Percentiles rank a stretch among this genome's conserved stretches.
phyloP scores from a whole-genome alignment of 345 rosid species.

The Heritiera fomes region DNA sequence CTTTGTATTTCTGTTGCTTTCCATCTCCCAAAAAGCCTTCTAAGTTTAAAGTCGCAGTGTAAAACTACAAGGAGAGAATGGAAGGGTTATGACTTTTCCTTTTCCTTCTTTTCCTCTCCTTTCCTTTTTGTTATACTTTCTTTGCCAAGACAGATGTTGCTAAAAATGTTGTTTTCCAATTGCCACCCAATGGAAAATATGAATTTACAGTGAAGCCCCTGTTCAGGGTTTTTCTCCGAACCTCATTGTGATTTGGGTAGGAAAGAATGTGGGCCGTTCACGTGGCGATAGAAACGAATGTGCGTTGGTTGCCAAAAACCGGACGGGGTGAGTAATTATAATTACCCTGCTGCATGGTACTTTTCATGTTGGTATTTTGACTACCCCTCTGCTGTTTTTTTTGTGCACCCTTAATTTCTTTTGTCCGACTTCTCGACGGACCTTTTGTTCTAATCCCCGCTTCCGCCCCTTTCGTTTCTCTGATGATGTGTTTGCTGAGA shows the following conservation, averaged over 20 bases:
- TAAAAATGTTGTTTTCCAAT: slow-evolving; percentile 9
- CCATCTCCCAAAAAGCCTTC: background rate
- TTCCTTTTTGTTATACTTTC: background rate
- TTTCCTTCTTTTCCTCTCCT: background rate
- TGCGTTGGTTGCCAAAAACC: background rate
- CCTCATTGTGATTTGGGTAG: slow-evolving; percentile 9
- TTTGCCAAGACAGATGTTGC: slow-evolving; percentile 15
- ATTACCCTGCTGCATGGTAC: slow-evolving; percentile 23
- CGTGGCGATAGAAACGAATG: slow-evolving; percentile 27
- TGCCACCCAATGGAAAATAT: background rate
- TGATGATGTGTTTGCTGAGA: no score
- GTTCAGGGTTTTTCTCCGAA: background rate
- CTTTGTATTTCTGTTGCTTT: background rate
- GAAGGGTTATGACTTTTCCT: background rate
- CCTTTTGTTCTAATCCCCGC: background rate
- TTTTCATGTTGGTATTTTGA: slow-evolving; percentile 35
- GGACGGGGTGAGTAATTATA: slow-evolving; percentile 26
- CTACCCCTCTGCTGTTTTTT: slow-evolving; percentile 26
- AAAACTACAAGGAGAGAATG: background rate
- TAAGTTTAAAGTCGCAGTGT: background rate
- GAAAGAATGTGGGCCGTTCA: slow-evolving; percentile 31
- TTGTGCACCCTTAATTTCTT: background rate
- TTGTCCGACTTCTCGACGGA: slow-evolving; percentile 14
- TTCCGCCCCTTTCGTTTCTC: no score
- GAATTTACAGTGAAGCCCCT: slow-evolving; percentile 5